phyloP scores from a whole-genome alignment of 2,329 filamentous ascomycete genomes.

The Sclerotinia borealis region DNA sequence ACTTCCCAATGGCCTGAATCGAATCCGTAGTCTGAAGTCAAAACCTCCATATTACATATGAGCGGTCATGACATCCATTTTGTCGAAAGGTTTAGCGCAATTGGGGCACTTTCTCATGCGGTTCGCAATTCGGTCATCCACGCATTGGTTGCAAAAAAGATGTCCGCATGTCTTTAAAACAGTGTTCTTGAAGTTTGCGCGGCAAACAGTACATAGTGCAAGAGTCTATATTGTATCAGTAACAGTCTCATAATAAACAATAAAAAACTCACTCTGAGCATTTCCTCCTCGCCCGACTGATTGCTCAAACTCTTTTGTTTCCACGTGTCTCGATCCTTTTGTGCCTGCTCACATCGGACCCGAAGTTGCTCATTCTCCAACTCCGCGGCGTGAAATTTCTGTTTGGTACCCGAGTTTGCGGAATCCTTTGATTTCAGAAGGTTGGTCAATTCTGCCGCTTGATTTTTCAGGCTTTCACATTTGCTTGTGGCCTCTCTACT shows the following conservation, averaged over 20 bases:
- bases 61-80: slow-evolving; percentile 77
- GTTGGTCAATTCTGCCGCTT: slow-evolving; percentile 70
- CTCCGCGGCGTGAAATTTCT: slow-evolving; percentile 57
- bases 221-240: slow-evolving; percentile 51
- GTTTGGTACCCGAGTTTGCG: slow-evolving; percentile 43
- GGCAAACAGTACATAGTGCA: slow-evolving; percentile 87
- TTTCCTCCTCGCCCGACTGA: slow-evolving; percentile 75
- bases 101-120: slow-evolving; percentile 93
- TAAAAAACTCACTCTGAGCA: slow-evolving; percentile 67
- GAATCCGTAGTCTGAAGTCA: slow-evolving; percentile 13
- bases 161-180: slow-evolving; percentile 91
- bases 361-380: slow-evolving; percentile 76
- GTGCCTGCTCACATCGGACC: slow-evolving; percentile 67
- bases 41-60: slow-evolving; percentile 39
- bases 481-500: slow-evolving; percentile 63
- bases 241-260: slow-evolving; percentile 16
- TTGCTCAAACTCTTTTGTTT: slow-evolving; percentile 77
- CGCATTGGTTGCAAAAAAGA: slow-evolving; percentile 85
- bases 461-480: slow-evolving; percentile 66
- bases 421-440: slow-evolving; percentile 72
- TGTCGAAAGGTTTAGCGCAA: slow-evolving; percentile 87
- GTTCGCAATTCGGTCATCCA: slow-evolving; percentile 82
- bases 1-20: slow-evolving; percentile 5
- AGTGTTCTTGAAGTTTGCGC: slow-evolving; percentile 89
- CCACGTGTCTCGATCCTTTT: slow-evolving; percentile 80